phyloP scores from a whole-genome alignment of 768 basidiomycete genomes.

The Tricholoma terreum region DNA sequence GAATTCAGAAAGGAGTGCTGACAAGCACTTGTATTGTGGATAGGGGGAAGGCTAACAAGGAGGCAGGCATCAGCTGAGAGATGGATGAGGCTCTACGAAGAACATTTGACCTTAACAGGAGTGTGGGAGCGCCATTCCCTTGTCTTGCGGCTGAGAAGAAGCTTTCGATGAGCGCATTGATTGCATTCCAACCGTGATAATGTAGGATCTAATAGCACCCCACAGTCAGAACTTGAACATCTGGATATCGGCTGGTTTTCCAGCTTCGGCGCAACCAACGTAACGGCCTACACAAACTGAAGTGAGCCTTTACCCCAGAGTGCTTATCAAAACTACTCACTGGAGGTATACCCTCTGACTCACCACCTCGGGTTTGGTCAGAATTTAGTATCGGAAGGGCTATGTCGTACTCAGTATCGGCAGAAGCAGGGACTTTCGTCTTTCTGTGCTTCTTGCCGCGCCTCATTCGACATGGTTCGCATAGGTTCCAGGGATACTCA shows the following conservation, averaged over 20 bases:
- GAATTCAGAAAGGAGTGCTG: conserved; percentile 28
- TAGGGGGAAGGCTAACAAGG: conserved; percentile 27
- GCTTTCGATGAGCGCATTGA: conserved; percentile 26
- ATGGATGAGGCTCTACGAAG: not conserved
- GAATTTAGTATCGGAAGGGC: not conserved
- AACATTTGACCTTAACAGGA: conserved; percentile 1
- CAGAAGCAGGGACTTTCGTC: too few relatives aligned
- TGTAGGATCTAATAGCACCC: conserved; percentile 12
- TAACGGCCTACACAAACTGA: conserved; percentile 5
- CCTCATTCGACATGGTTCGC: too few relatives aligned
- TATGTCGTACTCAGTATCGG: not conserved
- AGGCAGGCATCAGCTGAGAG: not conserved
- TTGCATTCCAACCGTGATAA: conserved; percentile 19
- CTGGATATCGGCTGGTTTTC: conserved; percentile 4
- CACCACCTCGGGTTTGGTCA: not conserved
- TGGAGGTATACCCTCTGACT: conserved; percentile 5
- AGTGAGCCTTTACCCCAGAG: not conserved
- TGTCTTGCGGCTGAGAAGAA: conserved; percentile 12
- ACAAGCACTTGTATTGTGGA: conserved; percentile 31
- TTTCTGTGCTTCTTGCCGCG: too few relatives aligned
- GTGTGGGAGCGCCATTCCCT: not conserved
- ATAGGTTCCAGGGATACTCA: too few relatives aligned
- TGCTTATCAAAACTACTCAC: not conserved
- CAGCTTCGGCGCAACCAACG: conserved; percentile 1
- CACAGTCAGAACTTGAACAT: conserved; percentile 25